phyloP scores from a whole-genome alignment of 441 rosid genomes.

The Kokia cookei region DNA sequence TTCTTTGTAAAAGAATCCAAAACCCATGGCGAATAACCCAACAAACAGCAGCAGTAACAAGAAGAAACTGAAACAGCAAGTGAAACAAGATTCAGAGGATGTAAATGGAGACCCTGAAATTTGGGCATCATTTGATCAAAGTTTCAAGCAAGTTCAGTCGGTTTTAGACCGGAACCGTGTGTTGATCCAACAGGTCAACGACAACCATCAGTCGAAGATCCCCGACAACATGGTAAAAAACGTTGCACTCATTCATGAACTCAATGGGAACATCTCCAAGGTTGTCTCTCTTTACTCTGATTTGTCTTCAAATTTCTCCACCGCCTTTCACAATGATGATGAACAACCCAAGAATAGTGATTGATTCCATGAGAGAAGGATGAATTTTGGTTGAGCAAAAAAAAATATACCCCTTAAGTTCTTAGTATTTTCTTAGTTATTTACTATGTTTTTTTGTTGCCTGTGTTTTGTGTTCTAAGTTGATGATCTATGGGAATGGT shows the following conservation, averaged over 20 bases:
- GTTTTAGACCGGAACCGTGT: conserved; percentile 76
- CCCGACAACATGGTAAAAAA: conserved; percentile 83
- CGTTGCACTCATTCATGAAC: conserved; percentile 78
- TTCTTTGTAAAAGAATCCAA: not conserved
- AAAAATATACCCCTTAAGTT: not conserved
- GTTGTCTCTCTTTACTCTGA: conserved; percentile 76
- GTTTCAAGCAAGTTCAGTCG: conserved; percentile 60
- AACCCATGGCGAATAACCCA: conserved; percentile 22
- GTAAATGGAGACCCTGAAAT: conserved; percentile 48
- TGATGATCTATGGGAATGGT: no score
- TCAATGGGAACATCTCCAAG: conserved; percentile 78
- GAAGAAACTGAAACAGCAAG: conserved; percentile 16
- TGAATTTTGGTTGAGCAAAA: not conserved
- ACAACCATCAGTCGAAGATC: conserved; percentile 73
- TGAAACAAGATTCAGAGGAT: conserved; percentile 13
- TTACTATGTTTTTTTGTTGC: not conserved
- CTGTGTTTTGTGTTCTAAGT: not conserved
- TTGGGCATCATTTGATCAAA: conserved; percentile 49
- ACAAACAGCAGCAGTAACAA: conserved; percentile 18
- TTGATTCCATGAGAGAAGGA: not conserved
- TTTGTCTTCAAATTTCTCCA: conserved; percentile 44
- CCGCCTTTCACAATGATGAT: conserved; percentile 18
- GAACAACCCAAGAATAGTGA: conserved; percentile 10
- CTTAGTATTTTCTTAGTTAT: no score
- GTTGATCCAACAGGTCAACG: conserved; percentile 77